These are phyloP conservation scores for Chlorella sp. DNA, from an alignment of 139 green algal species.

Conservation along the genomic window DNA sequence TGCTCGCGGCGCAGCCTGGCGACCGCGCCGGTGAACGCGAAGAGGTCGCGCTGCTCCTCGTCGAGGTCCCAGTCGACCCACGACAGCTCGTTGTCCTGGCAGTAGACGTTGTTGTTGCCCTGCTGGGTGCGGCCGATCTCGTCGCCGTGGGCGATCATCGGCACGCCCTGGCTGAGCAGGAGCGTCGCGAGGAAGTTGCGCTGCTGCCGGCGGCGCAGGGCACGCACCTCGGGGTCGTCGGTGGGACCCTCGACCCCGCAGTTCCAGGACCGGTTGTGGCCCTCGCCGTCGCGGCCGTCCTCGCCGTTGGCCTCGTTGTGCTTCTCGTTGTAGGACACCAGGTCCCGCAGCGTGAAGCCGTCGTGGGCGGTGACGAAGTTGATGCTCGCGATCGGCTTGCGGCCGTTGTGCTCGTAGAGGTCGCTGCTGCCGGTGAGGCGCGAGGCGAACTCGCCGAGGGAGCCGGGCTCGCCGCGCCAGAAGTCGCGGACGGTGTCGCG, in stretches of 20 bases:
- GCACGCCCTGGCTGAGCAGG: conserved; percentile 83
- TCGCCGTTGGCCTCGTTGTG: conserved; percentile 59
- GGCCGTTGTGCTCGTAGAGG: conserved; percentile 78
- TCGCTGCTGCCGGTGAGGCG: conserved; percentile 84
- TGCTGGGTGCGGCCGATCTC: conserved; percentile 74
- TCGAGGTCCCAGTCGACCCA: conserved; percentile 68
- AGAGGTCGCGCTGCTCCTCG: conserved; percentile 22
- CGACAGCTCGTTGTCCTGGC: conserved; percentile 82
- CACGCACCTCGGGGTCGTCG: conserved; percentile 52
- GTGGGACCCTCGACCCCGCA: conserved; percentile 89
- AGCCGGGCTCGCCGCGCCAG: conserved; percentile 51
- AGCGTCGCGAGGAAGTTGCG: conserved; percentile 87
- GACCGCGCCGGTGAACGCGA: conserved; percentile 53
- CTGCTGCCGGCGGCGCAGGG: conserved; percentile 80
- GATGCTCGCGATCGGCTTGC: conserved; percentile 84
- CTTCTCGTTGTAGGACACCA: conserved; percentile 80
- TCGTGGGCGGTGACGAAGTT: conserved; percentile 98
- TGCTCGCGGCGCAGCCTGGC: conserved; percentile 76
- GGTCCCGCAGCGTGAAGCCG: conserved; percentile 89
- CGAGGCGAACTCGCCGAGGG: conserved; percentile 80
- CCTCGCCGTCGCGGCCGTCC: conserved; percentile 64
- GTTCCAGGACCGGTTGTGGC: conserved; percentile 99
- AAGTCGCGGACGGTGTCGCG: conserved; percentile 78
- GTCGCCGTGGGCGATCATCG: conserved; percentile 91
- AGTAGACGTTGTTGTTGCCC: conserved; percentile 99